Evolutionary conservation across 257 asterid species (phyloP).

Genomic region (Gynochthodes officinalis): DNA sequence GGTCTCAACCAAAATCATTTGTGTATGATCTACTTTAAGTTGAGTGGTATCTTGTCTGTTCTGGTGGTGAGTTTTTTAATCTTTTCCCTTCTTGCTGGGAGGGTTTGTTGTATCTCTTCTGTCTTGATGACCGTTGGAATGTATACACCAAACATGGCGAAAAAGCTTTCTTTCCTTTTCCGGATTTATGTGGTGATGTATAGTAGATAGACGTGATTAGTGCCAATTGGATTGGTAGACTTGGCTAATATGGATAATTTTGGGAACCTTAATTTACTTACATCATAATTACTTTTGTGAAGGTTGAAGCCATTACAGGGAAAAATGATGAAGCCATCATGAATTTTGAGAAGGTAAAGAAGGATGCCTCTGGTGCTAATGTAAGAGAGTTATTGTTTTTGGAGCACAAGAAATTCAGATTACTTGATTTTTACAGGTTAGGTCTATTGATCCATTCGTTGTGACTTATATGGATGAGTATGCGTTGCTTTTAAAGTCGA

Average conservation of each 20-base stretch:
- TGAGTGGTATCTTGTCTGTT: too few relatives aligned
- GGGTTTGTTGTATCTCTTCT: too few relatives aligned
- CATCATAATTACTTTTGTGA: constrained; percentile 6
- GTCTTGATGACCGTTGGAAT: background rate
- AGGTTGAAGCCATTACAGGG: constrained; percentile 89
- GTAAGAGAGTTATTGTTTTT: constrained; percentile 9
- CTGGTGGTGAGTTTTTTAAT: too few relatives aligned
- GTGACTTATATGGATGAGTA: constrained; percentile 97
- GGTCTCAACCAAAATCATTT: too few relatives aligned
- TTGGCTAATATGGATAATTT: background rate
- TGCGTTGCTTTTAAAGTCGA: constrained; percentile 94
- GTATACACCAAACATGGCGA: background rate
- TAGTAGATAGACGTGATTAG: background rate
- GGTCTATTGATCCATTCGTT: constrained; percentile 75
- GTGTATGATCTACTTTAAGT: too few relatives aligned
- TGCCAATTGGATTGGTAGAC: background rate
- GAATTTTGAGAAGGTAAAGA: constrained; percentile 80
- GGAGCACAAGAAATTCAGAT: background rate
- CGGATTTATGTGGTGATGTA: background rate
- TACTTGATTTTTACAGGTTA: constrained; percentile 54
- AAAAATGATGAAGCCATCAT: constrained; percentile 88
- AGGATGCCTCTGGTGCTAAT: constrained; percentile 12
- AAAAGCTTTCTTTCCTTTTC: background rate
- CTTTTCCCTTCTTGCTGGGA: too few relatives aligned
- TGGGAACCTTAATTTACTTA: background rate